A percentile compares a stretch with the other conserved stretches of the same genome.
Evolutionary conservation across 2,329 filamentous ascomycete genomes (phyloP).

Genomic region (Apiospora malaysiana): DNA sequence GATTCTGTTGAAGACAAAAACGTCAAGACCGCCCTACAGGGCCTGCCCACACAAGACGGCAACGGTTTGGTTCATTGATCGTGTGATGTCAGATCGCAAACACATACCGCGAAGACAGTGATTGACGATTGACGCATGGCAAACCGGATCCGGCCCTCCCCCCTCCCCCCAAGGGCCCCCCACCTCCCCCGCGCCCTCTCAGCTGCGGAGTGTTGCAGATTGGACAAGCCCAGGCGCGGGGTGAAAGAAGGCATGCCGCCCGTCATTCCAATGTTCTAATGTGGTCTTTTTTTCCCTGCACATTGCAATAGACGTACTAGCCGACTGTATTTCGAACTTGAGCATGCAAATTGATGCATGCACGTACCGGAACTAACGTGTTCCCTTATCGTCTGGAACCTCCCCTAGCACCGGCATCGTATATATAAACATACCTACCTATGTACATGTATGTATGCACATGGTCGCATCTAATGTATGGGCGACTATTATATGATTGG

Average conservation of each 20-base stretch:
- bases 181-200: constrained; percentile 3
- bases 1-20: not conserved
- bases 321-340: not conserved
- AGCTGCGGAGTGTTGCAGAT: constrained; percentile 9
- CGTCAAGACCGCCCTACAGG: not conserved
- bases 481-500: not conserved
- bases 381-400: not conserved
- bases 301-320: not conserved
- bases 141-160: not conserved
- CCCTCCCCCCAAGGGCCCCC: not conserved
- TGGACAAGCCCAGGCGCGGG: not conserved
- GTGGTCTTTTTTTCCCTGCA: not conserved
- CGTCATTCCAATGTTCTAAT: not conserved
- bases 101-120: not conserved
- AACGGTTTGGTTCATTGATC: not conserved
- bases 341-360: not conserved
- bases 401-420: not conserved
- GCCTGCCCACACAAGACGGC: too few relatives aligned
- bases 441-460: not conserved
- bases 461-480: not conserved
- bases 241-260: not conserved
- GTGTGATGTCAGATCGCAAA: constrained; percentile 13
- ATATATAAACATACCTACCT: too few relatives aligned
- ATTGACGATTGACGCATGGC: not conserved
- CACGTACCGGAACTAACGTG: not conserved